Evolutionary conservation across 257 asterid genomes (phyloP), one percentile per base, ranked within the genome.

Genomic region (Jaltomata sinuosa): DNA sequence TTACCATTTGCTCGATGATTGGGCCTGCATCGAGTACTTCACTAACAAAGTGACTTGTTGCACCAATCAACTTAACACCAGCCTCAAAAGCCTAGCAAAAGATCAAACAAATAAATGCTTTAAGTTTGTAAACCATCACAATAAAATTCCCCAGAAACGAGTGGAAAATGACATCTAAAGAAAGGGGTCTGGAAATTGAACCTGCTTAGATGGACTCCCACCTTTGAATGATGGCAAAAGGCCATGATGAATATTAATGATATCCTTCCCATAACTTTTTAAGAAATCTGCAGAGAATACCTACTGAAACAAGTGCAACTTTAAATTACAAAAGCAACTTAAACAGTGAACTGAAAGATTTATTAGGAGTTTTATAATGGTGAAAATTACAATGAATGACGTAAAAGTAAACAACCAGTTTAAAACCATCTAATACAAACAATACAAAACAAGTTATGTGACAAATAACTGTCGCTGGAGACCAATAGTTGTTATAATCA

Each of bases 161-260:
- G 81, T 77, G 25, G 62, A 49, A 74, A 77, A 77, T 49, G 42
- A 76, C 49, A 64, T 65, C 22, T 32, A 19, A 42, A 74, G 80
- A 29, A 54, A 79, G 76, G 31, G 83, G 29, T 49, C 59, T 4
- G 45, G 62, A 62, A 87, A 78, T 16, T 7, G 55, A 71, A 94
- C 99, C 97, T 96, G 97, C 89, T 89, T 94, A 81, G 98, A 92
- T 80, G 99, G 98, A 87, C 81, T 85, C 84, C 99, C 98, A 82
- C 98, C 99, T 91, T 96, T 96, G 91, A 96, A 96, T 64, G 98
- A 94, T 59, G 99, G 99, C 89, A 96, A 85, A 50, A 96, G 90
- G 80, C 99, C 99, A 72, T 93, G 99, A 87, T 94, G 99, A 90
- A 96, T 96, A 85, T 96, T 96, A 68, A 96, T 94, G 80, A 96